These are phyloP conservation scores for Pyrenochaeta sp. DNA, from an alignment of 2,329 filamentous ascomycete genomes.

Conservation along the genomic window DNA sequence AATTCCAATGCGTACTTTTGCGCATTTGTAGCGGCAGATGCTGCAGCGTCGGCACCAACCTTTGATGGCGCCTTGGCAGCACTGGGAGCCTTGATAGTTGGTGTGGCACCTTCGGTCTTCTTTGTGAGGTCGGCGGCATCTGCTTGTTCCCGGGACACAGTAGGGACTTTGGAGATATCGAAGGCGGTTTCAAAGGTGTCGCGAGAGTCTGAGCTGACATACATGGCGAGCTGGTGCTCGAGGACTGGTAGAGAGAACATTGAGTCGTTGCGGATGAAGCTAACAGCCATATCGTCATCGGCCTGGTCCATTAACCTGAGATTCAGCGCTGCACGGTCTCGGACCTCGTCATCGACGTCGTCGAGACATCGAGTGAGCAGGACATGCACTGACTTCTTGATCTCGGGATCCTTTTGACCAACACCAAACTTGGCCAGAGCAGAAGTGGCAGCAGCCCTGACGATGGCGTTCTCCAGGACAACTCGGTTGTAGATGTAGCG, in stretches of 20 bases:
- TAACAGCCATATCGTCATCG: conserved; percentile 78
- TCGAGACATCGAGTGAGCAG: conserved; percentile 92
- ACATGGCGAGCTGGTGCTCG: conserved; percentile 96
- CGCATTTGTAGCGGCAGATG: conserved; percentile 79
- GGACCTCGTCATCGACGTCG: conserved; percentile 96
- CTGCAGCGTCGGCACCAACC: conserved; percentile 75
- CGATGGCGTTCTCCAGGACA: conserved; percentile 94
- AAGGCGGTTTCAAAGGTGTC: conserved; percentile 85
- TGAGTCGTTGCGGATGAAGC: conserved; percentile 95
- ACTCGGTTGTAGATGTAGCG: conserved; percentile 99
- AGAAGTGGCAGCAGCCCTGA: conserved; percentile 93
- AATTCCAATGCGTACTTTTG: conserved; percentile 92
- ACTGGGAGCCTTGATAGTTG: conserved; percentile 92
- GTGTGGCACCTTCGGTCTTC: conserved; percentile 92
- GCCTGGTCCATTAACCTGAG: conserved; percentile 91
- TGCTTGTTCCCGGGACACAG: conserved; percentile 94
- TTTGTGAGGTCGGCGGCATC: conserved; percentile 95
- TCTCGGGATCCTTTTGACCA: conserved; percentile 90
- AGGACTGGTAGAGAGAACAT: conserved; percentile 96
- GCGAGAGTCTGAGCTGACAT: conserved; percentile 92
- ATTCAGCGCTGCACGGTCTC: conserved; percentile 93
- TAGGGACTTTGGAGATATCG: conserved; percentile 87
- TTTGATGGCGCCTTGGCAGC: conserved; percentile 76
- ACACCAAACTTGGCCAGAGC: conserved; percentile 97
- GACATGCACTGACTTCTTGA: conserved; percentile 94